Percentiles rank a stretch among this genome's conserved stretches.
These are phyloP conservation scores for Ustilago vetiveriae DNA, from an alignment of 1,284 basidiomycete genomes.

Conservation along the genomic window DNA sequence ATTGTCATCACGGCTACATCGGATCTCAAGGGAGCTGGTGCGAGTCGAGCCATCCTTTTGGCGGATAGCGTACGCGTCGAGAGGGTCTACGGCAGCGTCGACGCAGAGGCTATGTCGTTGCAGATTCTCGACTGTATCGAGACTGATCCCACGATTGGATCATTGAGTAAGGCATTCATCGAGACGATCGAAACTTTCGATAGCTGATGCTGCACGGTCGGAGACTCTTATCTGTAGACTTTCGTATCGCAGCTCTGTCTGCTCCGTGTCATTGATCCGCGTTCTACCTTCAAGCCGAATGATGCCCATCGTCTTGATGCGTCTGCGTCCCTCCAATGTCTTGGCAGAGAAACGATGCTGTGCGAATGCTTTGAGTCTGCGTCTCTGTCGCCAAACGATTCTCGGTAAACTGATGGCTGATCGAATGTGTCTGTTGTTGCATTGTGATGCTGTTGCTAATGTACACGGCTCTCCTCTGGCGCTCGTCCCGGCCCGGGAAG, in stretches of 20 bases:
- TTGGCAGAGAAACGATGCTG: too few relatives aligned
- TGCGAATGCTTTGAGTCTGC: too few relatives aligned
- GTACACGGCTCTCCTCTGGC: conserved; percentile 2
- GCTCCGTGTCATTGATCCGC: not conserved
- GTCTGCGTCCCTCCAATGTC: too few relatives aligned
- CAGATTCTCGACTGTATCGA: conserved; percentile 51
- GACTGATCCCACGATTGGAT: conserved; percentile 47
- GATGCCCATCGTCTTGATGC: too few relatives aligned
- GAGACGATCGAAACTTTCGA: conserved; percentile 53
- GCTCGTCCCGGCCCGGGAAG: not conserved
- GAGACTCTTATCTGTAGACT: too few relatives aligned
- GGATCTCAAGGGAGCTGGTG: conserved; percentile 37
- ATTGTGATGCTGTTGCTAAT: conserved; percentile 3
- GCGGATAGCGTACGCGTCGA: conserved; percentile 43
- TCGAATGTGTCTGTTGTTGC: not conserved
- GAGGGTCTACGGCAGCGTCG: conserved; percentile 51
- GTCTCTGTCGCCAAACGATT: too few relatives aligned
- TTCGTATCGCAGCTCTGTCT: too few relatives aligned
- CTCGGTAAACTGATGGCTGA: too few relatives aligned
- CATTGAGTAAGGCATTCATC: conserved; percentile 45
- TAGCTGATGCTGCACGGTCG: conserved; percentile 12
- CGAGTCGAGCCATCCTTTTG: conserved; percentile 38
- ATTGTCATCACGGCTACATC: conserved; percentile 42
- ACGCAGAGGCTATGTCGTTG: conserved; percentile 44
- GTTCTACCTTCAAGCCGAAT: not conserved